phyloP scores from a whole-genome alignment of 2,329 filamentous ascomycete genomes.

The Xylaria sp. region DNA sequence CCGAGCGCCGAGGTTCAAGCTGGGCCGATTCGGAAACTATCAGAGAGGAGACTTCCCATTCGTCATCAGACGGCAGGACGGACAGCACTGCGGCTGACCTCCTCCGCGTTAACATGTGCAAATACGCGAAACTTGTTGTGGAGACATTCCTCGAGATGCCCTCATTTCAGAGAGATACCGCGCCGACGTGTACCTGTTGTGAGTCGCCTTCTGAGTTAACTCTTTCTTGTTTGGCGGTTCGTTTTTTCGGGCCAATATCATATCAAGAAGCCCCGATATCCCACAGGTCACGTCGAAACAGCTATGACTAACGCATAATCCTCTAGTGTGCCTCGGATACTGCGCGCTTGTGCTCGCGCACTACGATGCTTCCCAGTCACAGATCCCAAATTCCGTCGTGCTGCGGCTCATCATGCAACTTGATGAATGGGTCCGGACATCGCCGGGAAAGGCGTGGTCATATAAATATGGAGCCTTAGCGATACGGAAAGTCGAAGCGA shows the following conservation, averaged over 20 bases:
- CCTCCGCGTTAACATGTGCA: conserved; percentile 45
- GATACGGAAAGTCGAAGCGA: conserved; percentile 46
- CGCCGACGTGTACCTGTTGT: conserved; percentile 46
- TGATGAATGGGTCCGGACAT: conserved; percentile 46
- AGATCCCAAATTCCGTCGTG: conserved; percentile 44
- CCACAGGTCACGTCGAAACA: neutral
- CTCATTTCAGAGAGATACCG: conserved; percentile 46
- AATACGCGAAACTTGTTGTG: conserved; percentile 46
- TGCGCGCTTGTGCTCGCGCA: conserved; percentile 50
- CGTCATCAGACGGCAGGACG: conserved; percentile 1
- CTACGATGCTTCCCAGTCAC: conserved; percentile 48
- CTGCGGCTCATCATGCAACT: conserved; percentile 46
- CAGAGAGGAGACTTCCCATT: neutral
- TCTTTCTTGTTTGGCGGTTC: neutral
- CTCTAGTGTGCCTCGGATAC: conserved; percentile 47
- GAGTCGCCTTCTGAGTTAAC: neutral
- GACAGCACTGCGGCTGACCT: conserved; percentile 15
- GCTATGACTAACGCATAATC: neutral
- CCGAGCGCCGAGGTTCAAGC: conserved; percentile 1
- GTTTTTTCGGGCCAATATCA: neutral
- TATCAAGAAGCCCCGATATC: neutral
- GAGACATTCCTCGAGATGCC: conserved; percentile 50
- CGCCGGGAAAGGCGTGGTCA: conserved; percentile 49
- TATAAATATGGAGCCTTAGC: conserved; percentile 48
- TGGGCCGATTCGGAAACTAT: conserved; percentile 1